Conservation (phyloP, 352 stramenopile species). For the Elongisporangium undulatum region DNA sequence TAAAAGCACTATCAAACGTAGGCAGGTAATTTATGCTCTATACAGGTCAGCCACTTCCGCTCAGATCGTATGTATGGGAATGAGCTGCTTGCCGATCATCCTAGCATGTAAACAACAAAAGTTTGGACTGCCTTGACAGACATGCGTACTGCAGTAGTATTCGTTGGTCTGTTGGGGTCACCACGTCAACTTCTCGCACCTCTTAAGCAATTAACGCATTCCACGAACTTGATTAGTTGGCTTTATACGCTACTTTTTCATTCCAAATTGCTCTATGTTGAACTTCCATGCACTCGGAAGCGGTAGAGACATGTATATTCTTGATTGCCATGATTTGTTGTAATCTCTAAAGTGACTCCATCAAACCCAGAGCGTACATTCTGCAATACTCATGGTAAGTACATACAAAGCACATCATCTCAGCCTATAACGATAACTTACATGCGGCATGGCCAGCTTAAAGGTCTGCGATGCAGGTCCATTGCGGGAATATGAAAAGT, state of each 20-base stretch:
- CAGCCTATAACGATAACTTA: constrained; percentile 11
- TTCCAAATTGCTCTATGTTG: background rate
- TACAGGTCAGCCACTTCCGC: too few species aligned
- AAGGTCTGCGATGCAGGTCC: constrained; percentile 64
- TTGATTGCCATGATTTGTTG: constrained; percentile 78
- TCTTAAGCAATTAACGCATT: too few species aligned
- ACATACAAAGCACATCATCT: background rate
- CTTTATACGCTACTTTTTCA: background rate
- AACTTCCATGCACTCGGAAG: constrained; percentile 72
- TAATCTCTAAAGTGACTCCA: constrained; percentile 69
- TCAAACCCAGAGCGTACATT: constrained; percentile 50
- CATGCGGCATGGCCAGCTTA: constrained; percentile 38
- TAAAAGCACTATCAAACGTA: too few species aligned
- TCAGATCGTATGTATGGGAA: too few species aligned
- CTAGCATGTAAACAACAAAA: too few species aligned
- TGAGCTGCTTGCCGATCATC: too few species aligned
- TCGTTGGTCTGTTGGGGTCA: too few species aligned
- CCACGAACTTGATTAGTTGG: background rate
- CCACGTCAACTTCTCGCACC: too few species aligned
- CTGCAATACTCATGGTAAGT: constrained; percentile 8
- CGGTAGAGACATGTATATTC: constrained; percentile 91
- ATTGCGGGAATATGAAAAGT: constrained; percentile 64
- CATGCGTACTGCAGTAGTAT: too few species aligned
- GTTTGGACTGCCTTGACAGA: too few species aligned
- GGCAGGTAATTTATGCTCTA: too few species aligned